Base-by-base conservation (phyloP, 2,329 filamentous ascomycete genomes). In the Fusarium xylarioides region DNA sequence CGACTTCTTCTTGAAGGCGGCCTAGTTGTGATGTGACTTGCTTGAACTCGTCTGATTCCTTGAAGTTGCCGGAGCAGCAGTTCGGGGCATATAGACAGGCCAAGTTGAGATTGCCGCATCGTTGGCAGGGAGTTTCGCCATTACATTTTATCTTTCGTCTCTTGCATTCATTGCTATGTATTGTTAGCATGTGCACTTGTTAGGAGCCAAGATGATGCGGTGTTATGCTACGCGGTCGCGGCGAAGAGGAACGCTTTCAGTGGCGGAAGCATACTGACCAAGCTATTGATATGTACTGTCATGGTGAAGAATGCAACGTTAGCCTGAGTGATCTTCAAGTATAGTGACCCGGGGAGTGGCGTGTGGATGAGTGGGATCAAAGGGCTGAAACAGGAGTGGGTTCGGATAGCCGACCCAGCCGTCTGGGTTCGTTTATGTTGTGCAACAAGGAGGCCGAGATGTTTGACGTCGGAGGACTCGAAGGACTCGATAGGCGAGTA, bases 1-100 rank as follows among this genome's bases (percentile, higher is more conserved):
- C 91, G 77, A 98, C 92, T 82, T 97, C 94, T 61, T 95, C 91
- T 81, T 98, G 95, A 30, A 98, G 87, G 14, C 88, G 87, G 16
- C 85, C 84, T 66, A 98, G 90, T 74, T 96, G 92, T 38, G 88
- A 86, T 61, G 90, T 89, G 91, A 98, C 94, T 42, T 91, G 88
- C 78, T 91, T 93, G 85, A 95, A 98, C 80, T 98, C 95, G 15
- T 97, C 93, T 52, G 94, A 95, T 78, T 98, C 95, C 81, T 95
- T 96, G 87, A 97, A 95, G 81, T 90, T 94, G 84, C 90, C 95
- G 70, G 89, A 84, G 79, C 89, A 91, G 80, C 90, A 91, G 77
- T 91, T 91, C 19, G 90, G 87, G 11, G 90, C 86, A 82, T 92
- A 93, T 49, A 91, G 83, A 77, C 91, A 93, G 70, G 87, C 82